phyloP scores from a whole-genome alignment of 2,329 filamentous ascomycete genomes.

The Exophiala mesophila region DNA sequence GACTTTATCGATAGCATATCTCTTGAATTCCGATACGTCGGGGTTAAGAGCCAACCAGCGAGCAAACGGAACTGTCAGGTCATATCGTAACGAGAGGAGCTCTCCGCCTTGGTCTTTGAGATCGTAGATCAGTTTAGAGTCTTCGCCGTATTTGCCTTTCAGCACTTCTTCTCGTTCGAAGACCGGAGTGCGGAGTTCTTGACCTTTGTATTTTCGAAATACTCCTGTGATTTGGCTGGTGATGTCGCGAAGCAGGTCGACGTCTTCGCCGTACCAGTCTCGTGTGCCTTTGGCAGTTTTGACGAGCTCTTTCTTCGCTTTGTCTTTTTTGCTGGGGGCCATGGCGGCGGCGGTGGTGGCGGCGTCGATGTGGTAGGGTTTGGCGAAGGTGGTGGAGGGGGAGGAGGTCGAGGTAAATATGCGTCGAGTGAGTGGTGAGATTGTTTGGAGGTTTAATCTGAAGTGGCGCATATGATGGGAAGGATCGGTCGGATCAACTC shows the following conservation, averaged over 20 bases:
- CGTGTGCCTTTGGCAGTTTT: slow-evolving; percentile 90
- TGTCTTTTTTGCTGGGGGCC: slow-evolving; percentile 23
- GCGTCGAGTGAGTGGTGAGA: too few relatives aligned
- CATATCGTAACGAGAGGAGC: slow-evolving; percentile 76
- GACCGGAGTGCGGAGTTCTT: slow-evolving; percentile 73
- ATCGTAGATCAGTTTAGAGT: slow-evolving; percentile 88
- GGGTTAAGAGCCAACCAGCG: slow-evolving; percentile 91
- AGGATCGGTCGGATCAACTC: too few relatives aligned
- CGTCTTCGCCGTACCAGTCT: slow-evolving; percentile 75
- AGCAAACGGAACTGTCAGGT: slow-evolving; percentile 84
- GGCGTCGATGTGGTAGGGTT: too few relatives aligned
- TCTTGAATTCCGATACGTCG: slow-evolving; percentile 75
- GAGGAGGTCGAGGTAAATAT: too few relatives aligned
- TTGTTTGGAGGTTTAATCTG: too few relatives aligned
- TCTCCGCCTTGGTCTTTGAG: slow-evolving; percentile 84
- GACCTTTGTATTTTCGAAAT: slow-evolving; percentile 78
- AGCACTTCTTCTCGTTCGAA: slow-evolving; percentile 86
- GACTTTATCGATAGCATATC: slow-evolving; percentile 94
- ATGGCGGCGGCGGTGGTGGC: too few relatives aligned
- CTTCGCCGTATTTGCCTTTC: slow-evolving; percentile 85
- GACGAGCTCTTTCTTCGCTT: slow-evolving; percentile 40
- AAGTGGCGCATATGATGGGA: too few relatives aligned
- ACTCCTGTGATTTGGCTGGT: slow-evolving; percentile 70
- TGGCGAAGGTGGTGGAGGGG: too few relatives aligned
- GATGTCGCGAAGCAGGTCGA: slow-evolving; percentile 76